These are phyloP conservation scores for Vachellia collinsii DNA, from an alignment of 306 rosid species.

Conservation along the genomic window DNA sequence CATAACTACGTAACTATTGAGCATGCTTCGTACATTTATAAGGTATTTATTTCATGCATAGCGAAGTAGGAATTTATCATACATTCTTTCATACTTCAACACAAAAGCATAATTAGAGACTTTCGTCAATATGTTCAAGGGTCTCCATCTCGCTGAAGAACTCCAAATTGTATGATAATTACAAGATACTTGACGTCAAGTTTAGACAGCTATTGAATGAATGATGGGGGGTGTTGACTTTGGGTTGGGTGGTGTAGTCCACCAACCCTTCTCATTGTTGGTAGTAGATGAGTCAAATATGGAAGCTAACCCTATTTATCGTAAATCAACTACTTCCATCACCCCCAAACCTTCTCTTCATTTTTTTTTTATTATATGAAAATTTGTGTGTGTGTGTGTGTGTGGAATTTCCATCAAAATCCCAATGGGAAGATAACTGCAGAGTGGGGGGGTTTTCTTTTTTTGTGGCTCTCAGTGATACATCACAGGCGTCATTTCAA, in stretches of 20 bases:
- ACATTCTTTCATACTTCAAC: too few species aligned
- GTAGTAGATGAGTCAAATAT: constrained; percentile 34
- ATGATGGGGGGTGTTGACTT: constrained; percentile 37
- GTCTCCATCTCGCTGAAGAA: too few species aligned
- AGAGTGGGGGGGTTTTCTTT: background rate
- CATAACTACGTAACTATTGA: too few species aligned
- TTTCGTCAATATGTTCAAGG: background rate
- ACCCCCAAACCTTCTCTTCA: background rate
- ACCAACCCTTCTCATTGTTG: constrained; percentile 50
- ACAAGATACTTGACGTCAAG: too few species aligned
- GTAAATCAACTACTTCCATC: background rate
- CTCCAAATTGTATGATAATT: too few species aligned
- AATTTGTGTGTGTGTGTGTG: background rate
- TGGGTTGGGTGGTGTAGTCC: constrained; percentile 42
- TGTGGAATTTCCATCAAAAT: background rate
- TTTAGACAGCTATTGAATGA: background rate
- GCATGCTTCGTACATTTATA: too few species aligned
- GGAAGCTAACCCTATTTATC: constrained; percentile 4
- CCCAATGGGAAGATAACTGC: background rate
- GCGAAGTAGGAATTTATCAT: too few species aligned
- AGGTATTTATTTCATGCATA: too few species aligned
- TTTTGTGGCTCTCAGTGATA: background rate
- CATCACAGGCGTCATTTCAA: background rate
- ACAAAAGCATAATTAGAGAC: too few species aligned
- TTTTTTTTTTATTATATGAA: background rate